These are phyloP conservation scores for Picea sitchensis DNA, from an alignment of 75 land plant genomes.

Conservation along the genomic window DNA sequence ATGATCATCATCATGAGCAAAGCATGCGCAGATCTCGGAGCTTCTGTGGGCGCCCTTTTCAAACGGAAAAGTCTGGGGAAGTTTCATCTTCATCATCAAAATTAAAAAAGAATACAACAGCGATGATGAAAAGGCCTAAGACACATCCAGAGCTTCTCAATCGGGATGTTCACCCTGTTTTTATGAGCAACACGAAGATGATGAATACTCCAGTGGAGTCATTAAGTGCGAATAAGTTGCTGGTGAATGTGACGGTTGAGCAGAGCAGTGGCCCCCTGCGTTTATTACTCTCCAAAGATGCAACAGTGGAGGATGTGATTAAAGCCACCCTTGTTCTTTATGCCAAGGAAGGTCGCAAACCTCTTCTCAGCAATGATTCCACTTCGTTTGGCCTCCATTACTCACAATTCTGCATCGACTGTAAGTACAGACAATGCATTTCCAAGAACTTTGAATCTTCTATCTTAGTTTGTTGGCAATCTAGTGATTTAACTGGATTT, in stretches of 20 bases:
- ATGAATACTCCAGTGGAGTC: not conserved
- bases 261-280: constrained; percentile 2
- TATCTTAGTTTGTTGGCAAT: too few species aligned
- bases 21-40: not conserved
- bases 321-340: not conserved
- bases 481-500: too few species aligned
- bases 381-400: not conserved
- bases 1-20: not conserved
- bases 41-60: not conserved
- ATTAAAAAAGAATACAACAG: not conserved
- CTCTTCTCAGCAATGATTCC: not conserved
- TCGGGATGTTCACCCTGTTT: not conserved
- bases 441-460: too few species aligned
- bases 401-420: constrained; percentile 8
- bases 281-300: not conserved
- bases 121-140: not conserved
- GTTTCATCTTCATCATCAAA: not conserved
- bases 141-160: not conserved
- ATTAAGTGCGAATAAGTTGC: not conserved
- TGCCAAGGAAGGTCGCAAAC: not conserved
- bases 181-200: too few species aligned
- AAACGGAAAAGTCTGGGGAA: not conserved
- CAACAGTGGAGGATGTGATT: not conserved
- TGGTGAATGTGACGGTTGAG: constrained; percentile 3
- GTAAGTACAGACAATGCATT: not conserved